Evolutionary conservation across 352 stramenopile species (phyloP), one percentile per base, ranked within the genome.

Genomic region (Blastocystis sp.): DNA sequence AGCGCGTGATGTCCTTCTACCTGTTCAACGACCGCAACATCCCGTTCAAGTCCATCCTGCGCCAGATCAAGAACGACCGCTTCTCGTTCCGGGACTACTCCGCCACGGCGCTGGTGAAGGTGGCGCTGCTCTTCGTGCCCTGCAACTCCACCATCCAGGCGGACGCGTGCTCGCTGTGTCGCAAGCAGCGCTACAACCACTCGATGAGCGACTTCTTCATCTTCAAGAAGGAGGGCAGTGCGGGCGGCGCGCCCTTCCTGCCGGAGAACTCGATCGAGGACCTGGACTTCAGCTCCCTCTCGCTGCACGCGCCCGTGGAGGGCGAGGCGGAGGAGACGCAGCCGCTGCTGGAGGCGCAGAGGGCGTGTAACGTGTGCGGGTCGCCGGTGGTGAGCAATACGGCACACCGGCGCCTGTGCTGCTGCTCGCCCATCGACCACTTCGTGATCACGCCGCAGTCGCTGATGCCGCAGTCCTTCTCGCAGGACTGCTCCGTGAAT

Each of bases 401-500:
- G 21, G 33, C 71, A 35, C 29, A 24, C 31, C 21, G 37, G 29
- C 51, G 74, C 10, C 29, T 19, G 3, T 69, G 74, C 16, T 85
- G 74, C 61, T 85, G 74, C 55, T 21, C 24, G 3, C 33, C 41
- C 26, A 85, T 85, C 12, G 74, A 85, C 31, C 74, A 67, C 41
- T 41, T 85, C n/a, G 41, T 85, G 19, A 67, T 85, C 26, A 85
- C 74, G 33, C 74, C 74, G 33, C 74, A 85, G 74, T 85, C 74
- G 16, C 41, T 85, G 19, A 85, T 85, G 74, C 74, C 74, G 37
- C 65, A 51, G 41, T 85, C 74, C n/a, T 85, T 85, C 60, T 85
- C 74, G 26, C 74, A 85, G 51, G 74, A 85, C 50, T 67, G 24
- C 31, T 69, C 45, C 10, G 3, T 85, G 3, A 35, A 29, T 2